Conservation (phyloP, 2,329 filamentous ascomycete genomes). For the Apiospora marii region DNA sequence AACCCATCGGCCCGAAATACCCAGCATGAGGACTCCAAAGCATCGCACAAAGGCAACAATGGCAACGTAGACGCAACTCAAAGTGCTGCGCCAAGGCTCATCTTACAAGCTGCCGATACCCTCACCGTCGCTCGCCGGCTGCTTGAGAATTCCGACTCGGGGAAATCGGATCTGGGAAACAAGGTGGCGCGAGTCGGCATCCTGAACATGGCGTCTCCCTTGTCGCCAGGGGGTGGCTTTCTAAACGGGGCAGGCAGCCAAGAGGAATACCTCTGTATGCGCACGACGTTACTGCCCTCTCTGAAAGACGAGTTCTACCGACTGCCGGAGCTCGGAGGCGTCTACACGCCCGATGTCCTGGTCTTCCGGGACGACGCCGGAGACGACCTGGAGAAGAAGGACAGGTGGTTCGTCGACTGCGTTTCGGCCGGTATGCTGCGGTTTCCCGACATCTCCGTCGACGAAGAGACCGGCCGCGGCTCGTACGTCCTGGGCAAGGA, state of each 20-base stretch:
- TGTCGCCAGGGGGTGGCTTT: slow-evolving; percentile 68
- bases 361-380: slow-evolving; percentile 58
- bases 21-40: background rate
- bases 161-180: slow-evolving; percentile 30
- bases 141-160: slow-evolving; percentile 25
- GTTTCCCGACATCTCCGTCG: slow-evolving; percentile 59
- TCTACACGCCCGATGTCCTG: slow-evolving; percentile 66
- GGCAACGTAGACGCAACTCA: background rate
- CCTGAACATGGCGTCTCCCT: slow-evolving; percentile 70
- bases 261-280: slow-evolving; percentile 68
- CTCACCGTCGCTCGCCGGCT: slow-evolving; percentile 58
- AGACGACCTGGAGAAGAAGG: slow-evolving; percentile 50
- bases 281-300: slow-evolving; percentile 66
- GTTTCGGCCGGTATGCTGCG: slow-evolving; percentile 66
- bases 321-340: slow-evolving; percentile 62
- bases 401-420: slow-evolving; percentile 66
- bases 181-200: slow-evolving; percentile 53
- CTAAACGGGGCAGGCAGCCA: slow-evolving; percentile 66
- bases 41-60: background rate
- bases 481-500: slow-evolving; percentile 56
- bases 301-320: slow-evolving; percentile 66
- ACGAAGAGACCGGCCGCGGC: slow-evolving; percentile 27
- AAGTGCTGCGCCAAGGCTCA: slow-evolving; percentile 45
- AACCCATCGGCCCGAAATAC: slow-evolving; percentile 36
- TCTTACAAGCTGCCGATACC: slow-evolving; percentile 59